Evolutionary conservation across 345 rosid species (phyloP).

Genomic region (Dipteronia dyeriana): DNA sequence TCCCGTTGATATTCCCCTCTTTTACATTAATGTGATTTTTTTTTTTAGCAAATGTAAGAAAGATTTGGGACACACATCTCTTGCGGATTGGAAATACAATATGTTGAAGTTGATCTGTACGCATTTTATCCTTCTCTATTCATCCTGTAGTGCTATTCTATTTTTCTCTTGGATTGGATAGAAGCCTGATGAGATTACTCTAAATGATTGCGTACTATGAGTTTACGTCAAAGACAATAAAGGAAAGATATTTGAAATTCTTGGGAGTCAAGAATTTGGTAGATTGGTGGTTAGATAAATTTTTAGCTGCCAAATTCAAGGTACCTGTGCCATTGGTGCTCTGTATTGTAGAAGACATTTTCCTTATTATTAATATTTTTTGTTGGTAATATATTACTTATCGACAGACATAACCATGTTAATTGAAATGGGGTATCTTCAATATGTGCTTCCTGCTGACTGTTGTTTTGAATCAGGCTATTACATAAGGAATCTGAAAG

Average conservation of each 20-base stretch:
- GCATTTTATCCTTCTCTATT: constrained; percentile 26
- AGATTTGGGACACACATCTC: constrained; percentile 37
- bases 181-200: background rate
- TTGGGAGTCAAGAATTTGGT: constrained; percentile 6
- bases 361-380: background rate
- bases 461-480: constrained; percentile 16
- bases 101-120: constrained; percentile 33
- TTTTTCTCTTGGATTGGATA: constrained; percentile 1
- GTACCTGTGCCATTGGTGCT: constrained; percentile 17
- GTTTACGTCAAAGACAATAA: background rate
- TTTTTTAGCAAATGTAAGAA: constrained; percentile 34
- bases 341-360: background rate
- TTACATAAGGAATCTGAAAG: background rate
- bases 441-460: background rate
- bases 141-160: constrained; percentile 8
- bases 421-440: background rate
- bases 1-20: constrained; percentile 47
- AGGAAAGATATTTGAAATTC: background rate
- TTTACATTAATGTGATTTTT: constrained; percentile 22
- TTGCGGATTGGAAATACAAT: constrained; percentile 31
- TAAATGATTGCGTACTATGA: background rate
- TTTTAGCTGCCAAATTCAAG: constrained; percentile 20
- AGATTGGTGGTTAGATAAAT: constrained; percentile 10
- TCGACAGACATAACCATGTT: background rate
- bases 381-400: background rate